These are phyloP conservation scores for Aspergillus cejpii DNA, from an alignment of 2,329 filamentous ascomycete species.

Conservation along the genomic window DNA sequence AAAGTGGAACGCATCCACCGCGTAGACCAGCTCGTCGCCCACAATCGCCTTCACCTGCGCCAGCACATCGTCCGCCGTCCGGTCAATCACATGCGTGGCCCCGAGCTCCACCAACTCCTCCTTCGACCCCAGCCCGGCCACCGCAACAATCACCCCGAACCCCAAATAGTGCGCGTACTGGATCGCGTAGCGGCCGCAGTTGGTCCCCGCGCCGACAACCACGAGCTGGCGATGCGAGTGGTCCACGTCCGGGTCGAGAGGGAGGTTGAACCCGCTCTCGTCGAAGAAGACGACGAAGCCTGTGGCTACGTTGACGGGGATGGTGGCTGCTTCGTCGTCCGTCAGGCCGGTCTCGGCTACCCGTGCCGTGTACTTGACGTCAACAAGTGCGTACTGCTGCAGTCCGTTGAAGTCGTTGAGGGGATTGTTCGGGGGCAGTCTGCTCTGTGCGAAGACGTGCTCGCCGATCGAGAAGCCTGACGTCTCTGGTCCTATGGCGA, in stretches of 20 bases:
- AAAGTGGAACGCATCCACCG: conserved; percentile 30
- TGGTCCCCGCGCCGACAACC: conserved; percentile 34
- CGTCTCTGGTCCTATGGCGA: conserved; percentile 22
- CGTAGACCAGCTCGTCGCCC: conserved; percentile 36
- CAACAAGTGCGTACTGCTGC: conserved; percentile 35
- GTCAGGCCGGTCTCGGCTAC: conserved; percentile 28
- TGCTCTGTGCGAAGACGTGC: conserved; percentile 26
- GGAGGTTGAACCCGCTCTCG: conserved; percentile 11
- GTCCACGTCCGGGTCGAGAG: background rate
- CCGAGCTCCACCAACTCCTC: conserved; percentile 31
- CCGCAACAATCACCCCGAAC: conserved; percentile 36
- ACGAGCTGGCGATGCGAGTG: conserved; percentile 14
- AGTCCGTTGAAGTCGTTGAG: conserved; percentile 21
- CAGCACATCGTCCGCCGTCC: conserved; percentile 24
- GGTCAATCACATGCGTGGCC: conserved; percentile 40
- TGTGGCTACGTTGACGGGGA: conserved; percentile 34
- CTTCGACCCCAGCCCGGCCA: conserved; percentile 25
- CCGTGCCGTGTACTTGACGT: conserved; percentile 23
- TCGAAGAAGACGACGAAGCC: conserved; percentile 31
- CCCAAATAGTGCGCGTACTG: conserved; percentile 30
- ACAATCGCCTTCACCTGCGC: conserved; percentile 28
- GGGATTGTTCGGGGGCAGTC: conserved; percentile 5
- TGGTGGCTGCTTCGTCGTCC: conserved; percentile 33
- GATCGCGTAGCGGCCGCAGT: conserved; percentile 30
- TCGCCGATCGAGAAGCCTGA: conserved; percentile 26